Percentiles rank a stretch among this genome's conserved stretches.
Evolutionary conservation across 345 rosid genomes (phyloP).

Genomic region (Noccaea caerulescens): DNA sequence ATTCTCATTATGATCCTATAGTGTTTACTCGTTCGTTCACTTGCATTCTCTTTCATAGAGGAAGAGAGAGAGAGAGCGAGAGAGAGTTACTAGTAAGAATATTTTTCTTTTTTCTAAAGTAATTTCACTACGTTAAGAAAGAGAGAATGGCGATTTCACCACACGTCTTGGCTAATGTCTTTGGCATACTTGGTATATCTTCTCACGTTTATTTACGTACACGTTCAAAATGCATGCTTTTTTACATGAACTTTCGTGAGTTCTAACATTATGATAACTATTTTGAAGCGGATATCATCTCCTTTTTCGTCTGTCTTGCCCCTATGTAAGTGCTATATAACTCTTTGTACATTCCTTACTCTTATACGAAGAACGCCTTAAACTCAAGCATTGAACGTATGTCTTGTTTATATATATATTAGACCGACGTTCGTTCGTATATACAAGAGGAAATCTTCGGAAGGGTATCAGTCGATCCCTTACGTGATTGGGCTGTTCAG

Average conservation of each 20-base stretch:
- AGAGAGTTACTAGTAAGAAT: conserved; percentile 17
- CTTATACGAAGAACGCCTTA: neutral
- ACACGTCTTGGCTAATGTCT: conserved; percentile 51
- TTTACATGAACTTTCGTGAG: neutral
- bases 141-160: conserved; percentile 49
- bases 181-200: conserved; percentile 71
- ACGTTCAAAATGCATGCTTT: conserved; percentile 24
- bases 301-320: conserved; percentile 66
- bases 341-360: neutral
- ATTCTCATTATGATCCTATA: conserved; percentile 36
- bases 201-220: conserved; percentile 14
- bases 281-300: conserved; percentile 66
- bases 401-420: neutral
- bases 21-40: conserved; percentile 4
- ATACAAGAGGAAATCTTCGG: conserved; percentile 66
- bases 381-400: neutral
- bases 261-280: conserved; percentile 9
- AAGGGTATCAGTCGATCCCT: conserved; percentile 78
- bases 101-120: neutral
- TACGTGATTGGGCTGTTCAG: conserved; percentile 69
- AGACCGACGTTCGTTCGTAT: conserved; percentile 70
- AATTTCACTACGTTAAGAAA: neutral
- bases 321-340: conserved; percentile 56
- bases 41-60: conserved; percentile 29
- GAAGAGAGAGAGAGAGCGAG: conserved; percentile 34